A percentile compares a stretch with the other conserved stretches of the same genome.
These are phyloP conservation scores for Kodamaea leandrae DNA, from an alignment of 805 yeast species.

Conservation along the genomic window DNA sequence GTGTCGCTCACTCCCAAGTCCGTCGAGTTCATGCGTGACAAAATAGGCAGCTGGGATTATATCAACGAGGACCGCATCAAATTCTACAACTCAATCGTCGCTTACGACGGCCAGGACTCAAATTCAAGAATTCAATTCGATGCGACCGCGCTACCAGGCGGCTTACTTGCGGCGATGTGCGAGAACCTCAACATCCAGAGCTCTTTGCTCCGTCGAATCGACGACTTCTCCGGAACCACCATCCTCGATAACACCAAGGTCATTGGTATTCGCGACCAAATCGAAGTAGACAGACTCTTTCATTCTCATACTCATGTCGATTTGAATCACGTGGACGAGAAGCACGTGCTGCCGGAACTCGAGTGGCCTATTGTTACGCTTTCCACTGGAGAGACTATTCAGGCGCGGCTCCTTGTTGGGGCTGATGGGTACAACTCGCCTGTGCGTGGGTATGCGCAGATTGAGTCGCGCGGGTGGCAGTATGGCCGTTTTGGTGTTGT, in stretches of 20 bases:
- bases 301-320: constrained; percentile 14
- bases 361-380: constrained; percentile 79
- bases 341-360: constrained; percentile 23
- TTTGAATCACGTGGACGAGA: constrained; percentile 18
- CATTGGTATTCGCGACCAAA: constrained; percentile 40
- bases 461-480: constrained; percentile 89
- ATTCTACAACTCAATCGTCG: constrained; percentile 75
- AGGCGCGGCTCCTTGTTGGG: constrained; percentile 80
- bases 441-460: constrained; percentile 75
- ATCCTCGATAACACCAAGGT: constrained; percentile 70
- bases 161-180: constrained; percentile 70
- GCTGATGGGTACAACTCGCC: constrained; percentile 97
- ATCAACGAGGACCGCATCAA: constrained; percentile 70
- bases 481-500: constrained; percentile 91
- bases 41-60: constrained; percentile 74
- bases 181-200: constrained; percentile 85
- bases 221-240: constrained; percentile 30
- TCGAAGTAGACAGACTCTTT: constrained; percentile 8
- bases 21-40: constrained; percentile 53
- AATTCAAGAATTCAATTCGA: constrained; percentile 72
- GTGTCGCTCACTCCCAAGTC: constrained; percentile 84
- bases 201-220: constrained; percentile 54
- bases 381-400: constrained; percentile 59
- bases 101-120: constrained; percentile 75
- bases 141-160: constrained; percentile 42